A percentile compares a stretch with the other conserved stretches of the same genome.
Conservation (phyloP, 148 eudicot genomes). For the Silene conica region DNA sequence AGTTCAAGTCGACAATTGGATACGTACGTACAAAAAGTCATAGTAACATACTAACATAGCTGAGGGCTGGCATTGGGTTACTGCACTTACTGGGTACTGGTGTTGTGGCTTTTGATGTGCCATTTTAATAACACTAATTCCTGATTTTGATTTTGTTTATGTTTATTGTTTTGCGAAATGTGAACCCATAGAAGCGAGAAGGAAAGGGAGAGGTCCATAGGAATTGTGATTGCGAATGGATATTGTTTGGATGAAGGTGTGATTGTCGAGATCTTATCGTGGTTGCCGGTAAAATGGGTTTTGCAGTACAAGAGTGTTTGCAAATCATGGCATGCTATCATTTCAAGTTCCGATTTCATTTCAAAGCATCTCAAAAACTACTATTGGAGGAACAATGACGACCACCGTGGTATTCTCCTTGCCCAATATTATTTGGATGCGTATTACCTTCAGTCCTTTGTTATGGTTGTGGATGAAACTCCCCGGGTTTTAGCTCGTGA, state of each 20-base stretch:
- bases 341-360: constrained; percentile 15
- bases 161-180: background rate
- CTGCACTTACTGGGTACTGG: too few species aligned
- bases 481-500: constrained; percentile 6
- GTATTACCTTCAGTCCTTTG: background rate
- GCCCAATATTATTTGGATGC: background rate
- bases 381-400: background rate
- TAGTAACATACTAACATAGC: too few species aligned
- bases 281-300: constrained; percentile 9
- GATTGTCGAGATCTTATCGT: constrained; percentile 14
- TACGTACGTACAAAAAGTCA: too few species aligned
- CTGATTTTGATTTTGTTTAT: background rate
- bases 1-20: background rate
- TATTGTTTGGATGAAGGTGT: background rate
- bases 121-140: too few species aligned
- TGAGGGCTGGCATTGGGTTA: too few species aligned
- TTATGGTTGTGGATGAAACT: background rate
- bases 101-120: too few species aligned
- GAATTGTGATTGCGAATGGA: background rate
- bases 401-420: background rate
- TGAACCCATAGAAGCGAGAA: background rate
- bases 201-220: constrained; percentile 1
- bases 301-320: constrained; percentile 9
- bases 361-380: constrained; percentile 18
- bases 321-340: constrained; percentile 18